A percentile compares a stretch with the other conserved stretches of the same genome.
These are phyloP conservation scores for Tricholoma saponaceum DNA, from an alignment of 768 basidiomycete species.

Conservation along the genomic window DNA sequence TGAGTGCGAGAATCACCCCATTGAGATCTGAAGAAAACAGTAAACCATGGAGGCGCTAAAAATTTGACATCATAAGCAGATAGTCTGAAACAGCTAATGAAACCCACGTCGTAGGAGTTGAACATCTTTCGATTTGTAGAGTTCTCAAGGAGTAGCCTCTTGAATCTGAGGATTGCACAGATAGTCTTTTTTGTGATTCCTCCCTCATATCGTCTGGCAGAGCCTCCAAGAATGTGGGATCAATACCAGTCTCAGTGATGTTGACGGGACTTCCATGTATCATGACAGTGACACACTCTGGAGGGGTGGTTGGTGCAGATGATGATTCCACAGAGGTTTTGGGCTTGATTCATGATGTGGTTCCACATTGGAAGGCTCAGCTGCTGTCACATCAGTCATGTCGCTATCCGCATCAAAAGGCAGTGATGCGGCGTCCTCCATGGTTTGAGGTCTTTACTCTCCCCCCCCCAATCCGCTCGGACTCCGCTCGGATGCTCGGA, in stretches of 20 bases:
- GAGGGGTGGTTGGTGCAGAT: slow-evolving; percentile 23
- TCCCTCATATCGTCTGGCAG: slow-evolving; percentile 98
- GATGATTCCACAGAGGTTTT: slow-evolving; percentile 17
- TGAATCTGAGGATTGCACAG: slow-evolving; percentile 82
- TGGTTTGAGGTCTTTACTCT: no score
- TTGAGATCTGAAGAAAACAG: slow-evolving; percentile 88
- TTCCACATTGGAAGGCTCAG: background rate
- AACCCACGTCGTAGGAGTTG: slow-evolving; percentile 91
- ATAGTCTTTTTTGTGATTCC: slow-evolving; percentile 70
- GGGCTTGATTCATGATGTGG: slow-evolving; percentile 8
- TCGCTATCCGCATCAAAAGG: slow-evolving; percentile 40
- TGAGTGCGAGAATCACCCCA: slow-evolving; percentile 76
- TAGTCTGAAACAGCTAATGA: slow-evolving; percentile 7
- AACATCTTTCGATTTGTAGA: slow-evolving; percentile 97
- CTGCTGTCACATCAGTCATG: slow-evolving; percentile 41
- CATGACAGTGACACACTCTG: slow-evolving; percentile 75
- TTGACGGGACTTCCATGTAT: slow-evolving; percentile 93
- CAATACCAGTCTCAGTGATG: slow-evolving; percentile 98
- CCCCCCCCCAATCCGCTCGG: no score
- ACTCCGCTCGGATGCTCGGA: no score
- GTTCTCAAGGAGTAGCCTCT: slow-evolving; percentile 89
- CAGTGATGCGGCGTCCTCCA: slow-evolving; percentile 25
- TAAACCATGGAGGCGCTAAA: slow-evolving; percentile 84
- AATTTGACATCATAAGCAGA: slow-evolving; percentile 7
- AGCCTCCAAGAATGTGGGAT: slow-evolving; percentile 96